These are phyloP conservation scores for Phylloporus sp. DNA, from an alignment of 768 basidiomycete species.

Conservation along the genomic window DNA sequence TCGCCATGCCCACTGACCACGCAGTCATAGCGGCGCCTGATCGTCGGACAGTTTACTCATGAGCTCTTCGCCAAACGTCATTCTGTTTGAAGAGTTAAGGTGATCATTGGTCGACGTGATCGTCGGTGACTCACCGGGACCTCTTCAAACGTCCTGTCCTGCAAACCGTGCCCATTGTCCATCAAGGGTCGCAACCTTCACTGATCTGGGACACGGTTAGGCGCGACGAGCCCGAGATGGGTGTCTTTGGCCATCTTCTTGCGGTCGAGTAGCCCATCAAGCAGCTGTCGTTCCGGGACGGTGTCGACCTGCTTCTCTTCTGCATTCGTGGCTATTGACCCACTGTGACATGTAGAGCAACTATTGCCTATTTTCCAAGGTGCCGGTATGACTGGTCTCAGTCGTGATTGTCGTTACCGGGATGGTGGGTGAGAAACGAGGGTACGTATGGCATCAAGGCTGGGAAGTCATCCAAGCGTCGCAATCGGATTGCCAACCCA, in stretches of 20 bases:
- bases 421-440: slow-evolving; percentile 32
- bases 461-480: slow-evolving; percentile 35
- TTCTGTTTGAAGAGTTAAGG: slow-evolving; percentile 43
- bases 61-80: slow-evolving; percentile 32
- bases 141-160: slow-evolving; percentile 29
- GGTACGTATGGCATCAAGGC: slow-evolving; percentile 24
- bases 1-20: not conserved
- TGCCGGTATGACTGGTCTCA: slow-evolving; percentile 34
- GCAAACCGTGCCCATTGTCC: slow-evolving; percentile 23
- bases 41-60: slow-evolving; percentile 5
- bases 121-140: slow-evolving; percentile 20
- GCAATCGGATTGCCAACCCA: slow-evolving; percentile 30
- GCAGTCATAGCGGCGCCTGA: not conserved
- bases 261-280: slow-evolving; percentile 36
- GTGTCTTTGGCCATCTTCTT: slow-evolving; percentile 21
- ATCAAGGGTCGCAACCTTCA: slow-evolving; percentile 14
- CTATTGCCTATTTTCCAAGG: slow-evolving; percentile 39
- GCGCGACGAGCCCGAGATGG: slow-evolving; percentile 31
- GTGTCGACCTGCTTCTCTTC: slow-evolving; percentile 41
- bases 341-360: slow-evolving; percentile 36
- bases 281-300: slow-evolving; percentile 25
- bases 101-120: slow-evolving; percentile 34
- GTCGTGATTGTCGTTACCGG: slow-evolving; percentile 32
- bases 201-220: slow-evolving; percentile 37
- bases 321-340: slow-evolving; percentile 41